Conservation (phyloP, 495 filamentous ascomycete genomes). For the Xylaria flabelliformis region DNA sequence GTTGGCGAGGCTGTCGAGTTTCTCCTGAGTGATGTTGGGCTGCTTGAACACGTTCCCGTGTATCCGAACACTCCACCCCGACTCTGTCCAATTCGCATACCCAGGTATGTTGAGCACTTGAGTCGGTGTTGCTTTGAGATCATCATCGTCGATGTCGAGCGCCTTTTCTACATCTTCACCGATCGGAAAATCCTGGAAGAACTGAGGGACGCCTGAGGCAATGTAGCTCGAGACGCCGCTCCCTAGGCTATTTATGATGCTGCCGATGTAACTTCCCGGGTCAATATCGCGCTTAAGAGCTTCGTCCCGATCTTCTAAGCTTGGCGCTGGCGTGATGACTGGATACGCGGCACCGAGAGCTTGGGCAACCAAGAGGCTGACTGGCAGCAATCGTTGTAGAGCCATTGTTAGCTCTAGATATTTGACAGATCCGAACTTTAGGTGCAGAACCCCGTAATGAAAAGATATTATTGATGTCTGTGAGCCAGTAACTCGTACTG, state of each 20-base stretch:
- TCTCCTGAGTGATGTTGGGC: constrained; percentile 66
- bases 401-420: constrained; percentile 25
- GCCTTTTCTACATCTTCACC: constrained; percentile 63
- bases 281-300: constrained; percentile 40
- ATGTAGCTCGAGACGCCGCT: constrained; percentile 63
- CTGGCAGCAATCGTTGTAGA: constrained; percentile 24
- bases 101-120: constrained; percentile 74
- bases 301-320: constrained; percentile 40
- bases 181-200: constrained; percentile 71
- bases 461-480: background rate
- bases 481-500: background rate
- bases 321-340: constrained; percentile 55
- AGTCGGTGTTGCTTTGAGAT: constrained; percentile 67
- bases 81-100: constrained; percentile 82
- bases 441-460: background rate
- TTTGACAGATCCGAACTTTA: background rate
- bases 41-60: constrained; percentile 83
- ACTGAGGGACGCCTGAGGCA: constrained; percentile 68
- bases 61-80: constrained; percentile 77
- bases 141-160: constrained; percentile 61
- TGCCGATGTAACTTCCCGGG: constrained; percentile 54
- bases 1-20: constrained; percentile 70
- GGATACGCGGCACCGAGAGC: constrained; percentile 45
- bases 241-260: constrained; percentile 53
- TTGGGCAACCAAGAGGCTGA: constrained; percentile 25